Evolutionary conservation across 1,284 basidiomycete species (phyloP), one percentile per base, ranked within the genome.

Genomic region (Paramarasmius palmivorus): DNA sequence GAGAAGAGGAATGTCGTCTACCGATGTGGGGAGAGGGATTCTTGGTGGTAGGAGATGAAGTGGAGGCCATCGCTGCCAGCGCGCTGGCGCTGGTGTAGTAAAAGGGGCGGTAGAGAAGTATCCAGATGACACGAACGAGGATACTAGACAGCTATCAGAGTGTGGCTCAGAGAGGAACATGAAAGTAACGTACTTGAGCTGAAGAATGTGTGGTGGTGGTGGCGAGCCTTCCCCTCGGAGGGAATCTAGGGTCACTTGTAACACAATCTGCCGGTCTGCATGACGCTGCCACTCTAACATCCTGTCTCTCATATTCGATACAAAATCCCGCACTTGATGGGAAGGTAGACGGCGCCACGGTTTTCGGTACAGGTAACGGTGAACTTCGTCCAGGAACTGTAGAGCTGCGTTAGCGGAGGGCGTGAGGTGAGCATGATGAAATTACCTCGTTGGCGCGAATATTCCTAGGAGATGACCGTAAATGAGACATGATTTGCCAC

Each of bases 321-420:
- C 44, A 12, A n/a, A 46, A 15, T 46, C 44, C 9, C 23, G 25
- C 25, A 46, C 44, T 2, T 46, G 44, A 17, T 32, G n/a, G 10
- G 22, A 8, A 7, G 23, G 44, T 12, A 46, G 25, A 4, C 44
- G 44, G 9, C 44, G 23, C 44, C 44, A 46, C 5, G 44, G 44
- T 15, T 46, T 46, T 9, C 44, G 23, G n/a, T 46, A 46, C 12
- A 46, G 26, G 25, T 29, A 46, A 9, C 44, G 44, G n/a, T 46
- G 44, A 15, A 46, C 25, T 32, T 46, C 44, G 17, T 46, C 44
- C n/a, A 46, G 44, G 15, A 46, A 46, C n/a, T 32, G 29, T 32
- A 32, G 12, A 12, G 29, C 6, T 32, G 12, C 29, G 29, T 6
- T 12, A 32, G 12, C 12, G 29, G 29, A 32, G n/a, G n/a, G n/a